These are phyloP conservation scores for Eimeria sp. DNA, from an alignment of 169 alveolate species.

Conservation along the genomic window DNA sequence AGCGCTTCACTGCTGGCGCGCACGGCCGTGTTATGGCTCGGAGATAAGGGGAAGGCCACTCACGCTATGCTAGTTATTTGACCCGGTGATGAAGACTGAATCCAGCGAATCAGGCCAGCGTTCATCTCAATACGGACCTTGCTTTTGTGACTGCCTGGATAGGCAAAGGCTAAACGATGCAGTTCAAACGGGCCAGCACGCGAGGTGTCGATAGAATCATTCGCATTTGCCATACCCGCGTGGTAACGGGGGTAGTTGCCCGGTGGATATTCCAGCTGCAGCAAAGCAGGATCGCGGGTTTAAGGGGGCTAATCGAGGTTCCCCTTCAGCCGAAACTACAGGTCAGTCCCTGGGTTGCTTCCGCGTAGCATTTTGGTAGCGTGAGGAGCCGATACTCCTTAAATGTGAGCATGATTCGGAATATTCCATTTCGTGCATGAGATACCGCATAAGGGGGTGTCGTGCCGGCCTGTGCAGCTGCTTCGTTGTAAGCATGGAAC, in stretches of 20 bases:
- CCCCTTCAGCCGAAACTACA: neutral
- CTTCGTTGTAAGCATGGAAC: conserved; percentile 56
- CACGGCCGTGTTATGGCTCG: neutral
- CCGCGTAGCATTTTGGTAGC: neutral
- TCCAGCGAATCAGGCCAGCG: conserved; percentile 75
- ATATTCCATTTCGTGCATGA: neutral
- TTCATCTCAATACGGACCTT: conserved; percentile 71
- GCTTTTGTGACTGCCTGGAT: conserved; percentile 45
- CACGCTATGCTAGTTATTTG: conserved; percentile 73
- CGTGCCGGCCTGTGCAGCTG: conserved; percentile 30
- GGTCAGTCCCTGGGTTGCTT: neutral
- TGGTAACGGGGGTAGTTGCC: conserved; percentile 61
- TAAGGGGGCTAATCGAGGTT: neutral
- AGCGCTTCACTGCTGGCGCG: neutral
- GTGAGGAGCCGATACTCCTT: neutral
- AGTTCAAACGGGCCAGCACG: conserved; percentile 55
- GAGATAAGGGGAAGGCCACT: neutral
- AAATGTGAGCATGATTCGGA: neutral
- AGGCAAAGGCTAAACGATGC: conserved; percentile 68
- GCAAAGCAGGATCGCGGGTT: neutral
- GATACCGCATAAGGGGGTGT: conserved; percentile 60
- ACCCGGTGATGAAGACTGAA: conserved; percentile 68
- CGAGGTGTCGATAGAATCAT: conserved; percentile 52
- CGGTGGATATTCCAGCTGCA: conserved; percentile 59
- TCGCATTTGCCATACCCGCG: conserved; percentile 28